A percentile compares a stretch with the other conserved stretches of the same genome.
These are phyloP conservation scores for Fusarium albidum DNA, from an alignment of 2,329 filamentous ascomycete species.

Conservation along the genomic window DNA sequence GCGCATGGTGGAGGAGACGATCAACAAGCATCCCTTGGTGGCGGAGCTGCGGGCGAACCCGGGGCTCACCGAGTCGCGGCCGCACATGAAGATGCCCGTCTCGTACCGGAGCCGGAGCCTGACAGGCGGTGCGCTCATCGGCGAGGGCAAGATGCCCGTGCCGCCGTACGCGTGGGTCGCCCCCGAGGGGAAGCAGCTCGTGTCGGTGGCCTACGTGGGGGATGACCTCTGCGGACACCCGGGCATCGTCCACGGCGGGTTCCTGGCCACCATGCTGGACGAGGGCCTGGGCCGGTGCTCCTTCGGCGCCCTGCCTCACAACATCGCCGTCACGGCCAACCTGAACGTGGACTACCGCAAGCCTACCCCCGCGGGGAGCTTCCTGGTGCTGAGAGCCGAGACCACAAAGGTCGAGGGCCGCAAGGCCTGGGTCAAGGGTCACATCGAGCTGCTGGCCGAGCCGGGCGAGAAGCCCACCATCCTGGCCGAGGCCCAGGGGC, in stretches of 20 bases:
- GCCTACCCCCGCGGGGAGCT: conserved; percentile 78
- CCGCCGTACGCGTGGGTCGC: conserved; percentile 83
- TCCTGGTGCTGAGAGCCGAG: conserved; percentile 79
- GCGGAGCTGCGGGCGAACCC: conserved; percentile 71
- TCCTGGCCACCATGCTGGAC: conserved; percentile 91
- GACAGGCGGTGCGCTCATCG: conserved; percentile 81
- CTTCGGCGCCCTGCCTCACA: conserved; percentile 87
- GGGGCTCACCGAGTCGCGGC: conserved; percentile 77
- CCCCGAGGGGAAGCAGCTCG: conserved; percentile 71
- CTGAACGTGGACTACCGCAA: conserved; percentile 84
- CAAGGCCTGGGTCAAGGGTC: conserved; percentile 93
- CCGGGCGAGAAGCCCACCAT: conserved; percentile 68
- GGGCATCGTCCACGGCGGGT: conserved; percentile 87
- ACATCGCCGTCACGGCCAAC: conserved; percentile 86
- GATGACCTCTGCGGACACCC: conserved; percentile 86
- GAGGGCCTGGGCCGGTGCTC: conserved; percentile 89
- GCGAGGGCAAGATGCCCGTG: conserved; percentile 78
- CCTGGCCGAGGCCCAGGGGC: conserved; percentile 81
- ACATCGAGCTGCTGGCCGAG: conserved; percentile 79
- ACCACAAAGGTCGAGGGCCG: conserved; percentile 89
- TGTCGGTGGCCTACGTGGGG: conserved; percentile 81
- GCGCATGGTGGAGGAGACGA: conserved; percentile 72
- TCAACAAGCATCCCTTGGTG: conserved; percentile 79
- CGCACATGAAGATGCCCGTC: conserved; percentile 85
- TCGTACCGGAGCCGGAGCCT: conserved; percentile 76